Evolutionary conservation across 768 basidiomycete species (phyloP).

Genomic region (Mycena chlorophos): DNA sequence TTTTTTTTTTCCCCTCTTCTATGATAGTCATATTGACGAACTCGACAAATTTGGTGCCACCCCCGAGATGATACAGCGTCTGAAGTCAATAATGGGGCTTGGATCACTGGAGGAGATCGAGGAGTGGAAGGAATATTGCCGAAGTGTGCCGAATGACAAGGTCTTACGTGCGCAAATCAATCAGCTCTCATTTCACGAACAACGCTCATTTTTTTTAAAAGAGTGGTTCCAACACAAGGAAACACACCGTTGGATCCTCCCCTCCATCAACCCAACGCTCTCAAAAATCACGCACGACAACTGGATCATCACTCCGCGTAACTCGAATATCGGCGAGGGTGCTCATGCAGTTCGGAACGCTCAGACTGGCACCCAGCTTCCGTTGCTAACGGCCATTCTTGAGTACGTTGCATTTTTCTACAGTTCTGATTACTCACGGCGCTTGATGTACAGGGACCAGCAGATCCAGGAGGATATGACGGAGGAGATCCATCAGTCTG

Average conservation of each 20-base stretch:
- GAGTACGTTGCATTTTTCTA: neutral
- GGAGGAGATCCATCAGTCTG: neutral
- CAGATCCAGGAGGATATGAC: neutral
- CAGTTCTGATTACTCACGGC: neutral
- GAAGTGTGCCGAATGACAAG: neutral
- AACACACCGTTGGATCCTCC: too few relatives aligned
- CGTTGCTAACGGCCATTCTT: conserved; percentile 16
- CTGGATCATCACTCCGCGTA: conserved; percentile 21
- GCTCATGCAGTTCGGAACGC: conserved; percentile 21
- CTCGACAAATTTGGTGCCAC: neutral
- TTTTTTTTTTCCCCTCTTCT: too few relatives aligned
- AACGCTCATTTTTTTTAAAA: neutral
- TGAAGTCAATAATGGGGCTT: neutral
- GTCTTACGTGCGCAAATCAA: neutral
- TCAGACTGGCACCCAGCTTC: conserved; percentile 11
- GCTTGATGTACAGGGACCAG: neutral
- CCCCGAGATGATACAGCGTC: neutral
- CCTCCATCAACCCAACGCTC: conserved; percentile 21
- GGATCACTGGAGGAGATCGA: neutral
- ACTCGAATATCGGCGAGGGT: conserved; percentile 24
- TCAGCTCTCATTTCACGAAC: neutral
- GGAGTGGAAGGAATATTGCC: neutral
- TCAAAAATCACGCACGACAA: conserved; percentile 16
- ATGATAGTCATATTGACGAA: neutral
- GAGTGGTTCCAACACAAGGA: too few relatives aligned